Evolutionary conservation across 2,329 filamentous ascomycete species (phyloP), one percentile per base, ranked within the genome.

Genomic region (Malbranchea zuffiana): DNA sequence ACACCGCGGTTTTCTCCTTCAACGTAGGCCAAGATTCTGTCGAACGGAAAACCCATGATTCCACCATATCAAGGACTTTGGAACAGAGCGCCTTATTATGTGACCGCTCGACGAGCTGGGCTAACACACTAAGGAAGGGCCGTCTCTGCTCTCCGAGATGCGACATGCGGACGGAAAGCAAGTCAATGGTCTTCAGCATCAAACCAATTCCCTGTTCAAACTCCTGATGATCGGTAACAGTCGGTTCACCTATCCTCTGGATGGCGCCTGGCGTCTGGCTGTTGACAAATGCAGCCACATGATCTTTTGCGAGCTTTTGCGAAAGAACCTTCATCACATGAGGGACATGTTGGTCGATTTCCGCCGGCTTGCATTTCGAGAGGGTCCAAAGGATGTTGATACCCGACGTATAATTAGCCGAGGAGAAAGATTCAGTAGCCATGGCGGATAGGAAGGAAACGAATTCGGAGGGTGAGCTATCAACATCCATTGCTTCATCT

Each of bases 1-100:
- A 66, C 1, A 99, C 90, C 1, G 92, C 92, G 0, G 88, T 96
- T 67, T 98, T 98, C 62, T 98, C 92, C 59, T 99, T 99, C 1
- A 98, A 71, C 0, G 90, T 98, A 0, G 90, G 90, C 72, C 90
- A 95, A 2, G 86, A 90, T 45, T 94, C 90, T 41, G 85, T 87
- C 0, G 85, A 90, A 47, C 85, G 76, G 67, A 99, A 98, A 4
- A 98, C 83, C 92, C 92, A 99, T 20, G 72, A 74, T 56, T 96
- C 88, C 3, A 95, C 88, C 74, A 98, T 88, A 34, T 80, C 77
- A 18, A 99, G 66, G 37, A 98, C 87, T 63, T 94, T 94, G 52
- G 84, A 80, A 59, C 90, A 96, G 5, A 99, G 72, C 13, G 76
- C 72, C 40, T 80, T 80, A 53, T 88, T 90, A 59, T 83, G 74